phyloP scores from a whole-genome alignment of 768 basidiomycete species.

The Tricholoma hemisulphureum region DNA sequence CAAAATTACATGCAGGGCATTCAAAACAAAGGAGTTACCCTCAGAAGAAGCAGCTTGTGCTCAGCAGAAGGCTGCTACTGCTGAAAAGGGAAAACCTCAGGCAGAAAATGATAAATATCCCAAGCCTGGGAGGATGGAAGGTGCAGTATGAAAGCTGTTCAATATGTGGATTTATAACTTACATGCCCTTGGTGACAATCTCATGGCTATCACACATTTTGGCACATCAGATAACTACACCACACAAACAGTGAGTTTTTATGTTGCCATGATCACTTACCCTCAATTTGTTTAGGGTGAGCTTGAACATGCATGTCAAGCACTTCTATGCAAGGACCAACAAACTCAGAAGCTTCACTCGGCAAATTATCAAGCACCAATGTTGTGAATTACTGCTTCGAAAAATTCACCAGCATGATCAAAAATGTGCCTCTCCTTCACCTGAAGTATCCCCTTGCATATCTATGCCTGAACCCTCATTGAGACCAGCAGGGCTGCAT shows the following conservation, averaged over 20 bases:
- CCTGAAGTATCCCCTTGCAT: neutral
- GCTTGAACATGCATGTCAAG: slow-evolving; percentile 36
- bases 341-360: slow-evolving; percentile 23
- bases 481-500: neutral
- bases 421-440: neutral
- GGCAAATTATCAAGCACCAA: slow-evolving; percentile 23
- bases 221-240: slow-evolving; percentile 25
- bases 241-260: slow-evolving; percentile 13
- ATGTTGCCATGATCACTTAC: neutral
- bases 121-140: too few relatives aligned
- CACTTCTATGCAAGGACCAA: slow-evolving; percentile 30
- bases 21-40: slow-evolving; percentile 30
- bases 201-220: slow-evolving; percentile 12
- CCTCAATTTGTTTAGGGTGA: slow-evolving; percentile 30
- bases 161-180: slow-evolving; percentile 25
- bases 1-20: slow-evolving; percentile 17
- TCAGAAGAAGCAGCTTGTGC: slow-evolving; percentile 27
- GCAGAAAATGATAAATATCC: too few relatives aligned
- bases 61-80: slow-evolving; percentile 12
- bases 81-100: slow-evolving; percentile 28
- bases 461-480: neutral
- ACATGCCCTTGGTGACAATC: slow-evolving; percentile 30
- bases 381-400: slow-evolving; percentile 11
- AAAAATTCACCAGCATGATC: neutral
- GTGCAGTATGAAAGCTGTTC: too few relatives aligned